These are phyloP conservation scores for Psilocybe cubensis DNA, from an alignment of 768 basidiomycete genomes.

Conservation along the genomic window DNA sequence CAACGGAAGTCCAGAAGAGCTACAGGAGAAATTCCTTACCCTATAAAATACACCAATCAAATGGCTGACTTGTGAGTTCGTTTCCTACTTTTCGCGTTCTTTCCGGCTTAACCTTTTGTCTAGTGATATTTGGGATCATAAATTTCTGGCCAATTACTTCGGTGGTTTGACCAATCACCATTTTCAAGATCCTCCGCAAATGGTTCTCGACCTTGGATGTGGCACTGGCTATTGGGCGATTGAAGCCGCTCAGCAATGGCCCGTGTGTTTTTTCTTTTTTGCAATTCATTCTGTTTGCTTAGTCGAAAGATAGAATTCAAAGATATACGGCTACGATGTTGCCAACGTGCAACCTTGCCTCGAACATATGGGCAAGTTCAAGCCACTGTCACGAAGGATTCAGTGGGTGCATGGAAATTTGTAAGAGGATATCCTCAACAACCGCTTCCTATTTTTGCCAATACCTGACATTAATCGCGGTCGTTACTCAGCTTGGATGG, in stretches of 20 bases:
- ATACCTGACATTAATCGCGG: background rate
- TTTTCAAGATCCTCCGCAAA: conserved; percentile 51
- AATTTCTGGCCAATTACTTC: conserved; percentile 58
- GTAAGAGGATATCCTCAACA: conserved; percentile 42
- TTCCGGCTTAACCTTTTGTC: conserved; percentile 1
- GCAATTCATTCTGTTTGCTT: background rate
- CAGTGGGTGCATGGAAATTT: conserved; percentile 73
- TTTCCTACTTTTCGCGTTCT: background rate
- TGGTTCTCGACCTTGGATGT: conserved; percentile 72
- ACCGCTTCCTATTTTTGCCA: background rate
- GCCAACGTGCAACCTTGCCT: conserved; percentile 57
- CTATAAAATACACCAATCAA: conserved; percentile 50
- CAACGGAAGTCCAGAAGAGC: conserved; percentile 42
- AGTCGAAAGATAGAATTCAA: conserved; percentile 43
- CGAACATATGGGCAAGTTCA: conserved; percentile 35
- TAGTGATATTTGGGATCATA: conserved; percentile 75
- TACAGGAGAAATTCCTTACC: conserved; percentile 57
- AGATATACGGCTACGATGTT: conserved; percentile 64
- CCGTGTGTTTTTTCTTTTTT: conserved; percentile 38
- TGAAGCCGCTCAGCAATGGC: conserved; percentile 69
- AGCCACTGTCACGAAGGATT: conserved; percentile 50
- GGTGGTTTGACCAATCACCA: conserved; percentile 55
- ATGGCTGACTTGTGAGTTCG: conserved; percentile 57
- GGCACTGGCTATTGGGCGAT: conserved; percentile 75
- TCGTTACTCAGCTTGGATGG: conserved; percentile 54